These are phyloP conservation scores for Eutrema japonicum DNA, from an alignment of 345 rosid species.

Conservation along the genomic window DNA sequence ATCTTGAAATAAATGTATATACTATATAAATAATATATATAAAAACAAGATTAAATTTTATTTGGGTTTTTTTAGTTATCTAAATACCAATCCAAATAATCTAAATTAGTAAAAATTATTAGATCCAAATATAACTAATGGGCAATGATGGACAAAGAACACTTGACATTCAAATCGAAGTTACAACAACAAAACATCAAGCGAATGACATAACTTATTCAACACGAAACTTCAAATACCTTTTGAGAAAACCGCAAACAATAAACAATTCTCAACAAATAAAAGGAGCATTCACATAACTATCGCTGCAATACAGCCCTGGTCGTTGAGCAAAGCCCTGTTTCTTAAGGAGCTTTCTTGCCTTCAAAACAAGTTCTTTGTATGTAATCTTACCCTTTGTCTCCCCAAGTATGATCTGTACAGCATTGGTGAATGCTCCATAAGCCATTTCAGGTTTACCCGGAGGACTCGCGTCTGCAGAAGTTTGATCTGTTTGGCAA, in stretches of 20 bases:
- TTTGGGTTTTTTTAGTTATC: no score
- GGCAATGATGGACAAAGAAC: slow-evolving; percentile 9
- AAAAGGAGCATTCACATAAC: slow-evolving; percentile 62
- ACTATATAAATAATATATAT: no score
- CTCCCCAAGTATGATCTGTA: slow-evolving; percentile 69
- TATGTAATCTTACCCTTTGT: slow-evolving; percentile 59
- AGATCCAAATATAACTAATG: background rate
- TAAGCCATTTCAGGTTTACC: slow-evolving; percentile 65
- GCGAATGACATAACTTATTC: slow-evolving; percentile 25
- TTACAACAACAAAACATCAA: slow-evolving; percentile 5
- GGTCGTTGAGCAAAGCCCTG: slow-evolving; percentile 88
- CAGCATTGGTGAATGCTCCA: slow-evolving; percentile 91
- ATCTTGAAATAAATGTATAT: no score
- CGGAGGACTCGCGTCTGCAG: slow-evolving; percentile 84
- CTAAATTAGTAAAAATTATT: no score
- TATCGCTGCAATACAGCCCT: slow-evolving; percentile 79
- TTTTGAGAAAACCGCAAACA: background rate
- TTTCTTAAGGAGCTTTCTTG: slow-evolving; percentile 63
- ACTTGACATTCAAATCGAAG: slow-evolving; percentile 6
- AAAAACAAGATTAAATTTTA: no score
- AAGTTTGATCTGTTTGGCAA: slow-evolving; percentile 89
- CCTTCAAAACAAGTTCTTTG: slow-evolving; percentile 60
- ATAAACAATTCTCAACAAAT: slow-evolving; percentile 33
- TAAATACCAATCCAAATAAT: no score
- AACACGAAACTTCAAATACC: slow-evolving; percentile 6